phyloP scores from a whole-genome alignment of 2,329 filamentous ascomycete species.

The Fusarium torulosum region DNA sequence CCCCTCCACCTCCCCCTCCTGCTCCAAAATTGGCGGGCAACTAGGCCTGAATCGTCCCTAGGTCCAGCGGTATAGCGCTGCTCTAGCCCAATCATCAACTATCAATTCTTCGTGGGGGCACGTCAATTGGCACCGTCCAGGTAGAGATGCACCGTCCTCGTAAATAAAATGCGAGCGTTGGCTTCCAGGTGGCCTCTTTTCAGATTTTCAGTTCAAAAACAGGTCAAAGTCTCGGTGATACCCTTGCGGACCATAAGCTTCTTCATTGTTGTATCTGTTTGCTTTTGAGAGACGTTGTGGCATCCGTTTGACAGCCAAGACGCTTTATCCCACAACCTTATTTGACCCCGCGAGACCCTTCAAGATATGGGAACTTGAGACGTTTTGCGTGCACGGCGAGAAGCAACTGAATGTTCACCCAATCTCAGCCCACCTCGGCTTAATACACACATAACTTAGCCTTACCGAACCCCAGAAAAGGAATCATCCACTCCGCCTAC shows the following conservation, averaged over 20 bases:
- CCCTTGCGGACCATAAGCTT: neutral
- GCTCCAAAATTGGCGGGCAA: conserved; percentile 30
- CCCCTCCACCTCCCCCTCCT: neutral
- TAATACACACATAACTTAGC: neutral
- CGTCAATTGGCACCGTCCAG: conserved; percentile 39
- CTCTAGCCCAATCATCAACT: conserved; percentile 41
- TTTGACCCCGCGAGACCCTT: conserved; percentile 35
- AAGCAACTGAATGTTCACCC: neutral
- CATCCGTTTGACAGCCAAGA: neutral
- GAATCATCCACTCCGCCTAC: conserved; percentile 34
- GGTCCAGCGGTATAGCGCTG: conserved; percentile 39
- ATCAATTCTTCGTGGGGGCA: conserved; percentile 40
- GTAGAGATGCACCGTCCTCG: conserved; percentile 23
- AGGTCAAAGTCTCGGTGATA: neutral
- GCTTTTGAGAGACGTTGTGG: neutral
- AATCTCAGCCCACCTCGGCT: neutral
- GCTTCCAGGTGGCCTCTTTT: conserved; percentile 14
- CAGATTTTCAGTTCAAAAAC: neutral
- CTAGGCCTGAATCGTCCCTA: conserved; percentile 37
- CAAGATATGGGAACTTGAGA: conserved; percentile 27
- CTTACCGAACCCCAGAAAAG: conserved; percentile 19
- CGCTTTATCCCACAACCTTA: conserved; percentile 23
- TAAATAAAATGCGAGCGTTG: conserved; percentile 25
- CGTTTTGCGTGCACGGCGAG: conserved; percentile 1
- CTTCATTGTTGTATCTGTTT: neutral